Percentiles rank a stretch among this genome's conserved stretches.
phyloP scores from a whole-genome alignment of 2,329 filamentous ascomycete genomes.

The Xylariales sp. region DNA sequence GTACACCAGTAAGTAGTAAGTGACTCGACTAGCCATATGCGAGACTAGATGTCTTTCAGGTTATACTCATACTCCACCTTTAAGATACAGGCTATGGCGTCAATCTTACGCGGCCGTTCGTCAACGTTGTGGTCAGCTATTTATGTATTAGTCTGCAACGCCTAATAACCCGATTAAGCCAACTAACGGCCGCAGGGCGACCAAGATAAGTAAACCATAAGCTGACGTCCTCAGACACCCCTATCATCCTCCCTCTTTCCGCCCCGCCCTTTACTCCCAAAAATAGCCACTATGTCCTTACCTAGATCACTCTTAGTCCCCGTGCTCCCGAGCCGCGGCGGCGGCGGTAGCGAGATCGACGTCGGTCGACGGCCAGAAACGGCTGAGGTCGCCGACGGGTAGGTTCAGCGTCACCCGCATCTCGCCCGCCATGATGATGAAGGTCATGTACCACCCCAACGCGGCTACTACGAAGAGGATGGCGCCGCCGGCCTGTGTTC shows the following conservation, averaged over 20 bases:
- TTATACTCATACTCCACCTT: neutral
- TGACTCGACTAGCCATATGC: neutral
- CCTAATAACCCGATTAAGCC: neutral
- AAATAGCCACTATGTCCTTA: too few relatives aligned
- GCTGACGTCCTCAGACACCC: neutral
- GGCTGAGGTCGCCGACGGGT: constrained; percentile 63
- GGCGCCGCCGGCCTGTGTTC: constrained; percentile 52
- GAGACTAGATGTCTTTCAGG: neutral
- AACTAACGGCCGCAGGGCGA: neutral
- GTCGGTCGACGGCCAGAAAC: constrained; percentile 59
- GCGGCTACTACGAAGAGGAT: constrained; percentile 59
- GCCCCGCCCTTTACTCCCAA: too few relatives aligned
- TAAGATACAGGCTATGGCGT: neutral
- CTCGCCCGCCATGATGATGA: constrained; percentile 65
- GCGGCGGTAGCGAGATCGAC: constrained; percentile 42
- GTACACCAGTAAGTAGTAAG: neutral
- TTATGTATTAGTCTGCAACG: too few relatives aligned
- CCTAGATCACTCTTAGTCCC: constrained; percentile 4
- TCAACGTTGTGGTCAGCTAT: neutral
- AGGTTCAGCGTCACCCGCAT: constrained; percentile 62
- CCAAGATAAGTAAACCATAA: neutral
- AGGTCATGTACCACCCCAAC: constrained; percentile 64
- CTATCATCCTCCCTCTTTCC: neutral
- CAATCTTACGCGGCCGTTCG: neutral
- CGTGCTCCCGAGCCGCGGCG: constrained; percentile 20